Base-by-base conservation (phyloP, 1,139 yeast genomes). In the Suhomyces coccinellae region DNA sequence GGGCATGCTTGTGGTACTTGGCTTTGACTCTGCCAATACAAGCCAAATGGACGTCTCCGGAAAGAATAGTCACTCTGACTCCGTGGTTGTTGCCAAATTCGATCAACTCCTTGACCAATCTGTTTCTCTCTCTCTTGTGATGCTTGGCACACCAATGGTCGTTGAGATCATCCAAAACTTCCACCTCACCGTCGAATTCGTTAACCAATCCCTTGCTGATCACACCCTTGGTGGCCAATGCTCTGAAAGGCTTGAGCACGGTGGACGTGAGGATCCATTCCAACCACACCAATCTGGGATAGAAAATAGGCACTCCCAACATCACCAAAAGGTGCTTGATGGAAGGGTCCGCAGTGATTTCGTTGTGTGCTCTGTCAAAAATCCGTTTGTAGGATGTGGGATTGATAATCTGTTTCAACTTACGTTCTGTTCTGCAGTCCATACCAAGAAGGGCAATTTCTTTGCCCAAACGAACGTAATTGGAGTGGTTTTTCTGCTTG, bases 71-170 rank as follows among this genome's bases (percentile, higher is more conserved):
- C 45, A 91, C 67, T 55, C 99, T 75, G 6, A 87, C 81, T 3
- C 85, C 83, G 52, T 77, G 65, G 26, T 66, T 55, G 32, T 86
- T 78, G 4, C 93, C 89, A 56, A 87, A 80, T 40, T 77, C 78
- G 52, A 81, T 80, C 41, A 88, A 68, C 43, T 71, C 68, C 42
- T 72, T 71, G 38, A 87, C 67, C 41, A 89, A 69, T 52, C 61
- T 61, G 63, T 88, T 88, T 49, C 97, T 76, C 65, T 88, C 97
- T 43, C 69, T 66, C 62, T 88, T 88, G 54, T 91, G 99, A 62
- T 84, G 79, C 48, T 77, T 77, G 6, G 97, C 86, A 65, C 97
- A 90, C 98, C 98, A 91, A 65, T 93, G 98, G 62, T 91, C 99
- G 60, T 90, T 86, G 61, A 93, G 75, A 62, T 91, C 98, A 59